These are phyloP conservation scores for Aspergillus sclerotioniger DNA, from an alignment of 495 filamentous ascomycete species.

Conservation along the genomic window DNA sequence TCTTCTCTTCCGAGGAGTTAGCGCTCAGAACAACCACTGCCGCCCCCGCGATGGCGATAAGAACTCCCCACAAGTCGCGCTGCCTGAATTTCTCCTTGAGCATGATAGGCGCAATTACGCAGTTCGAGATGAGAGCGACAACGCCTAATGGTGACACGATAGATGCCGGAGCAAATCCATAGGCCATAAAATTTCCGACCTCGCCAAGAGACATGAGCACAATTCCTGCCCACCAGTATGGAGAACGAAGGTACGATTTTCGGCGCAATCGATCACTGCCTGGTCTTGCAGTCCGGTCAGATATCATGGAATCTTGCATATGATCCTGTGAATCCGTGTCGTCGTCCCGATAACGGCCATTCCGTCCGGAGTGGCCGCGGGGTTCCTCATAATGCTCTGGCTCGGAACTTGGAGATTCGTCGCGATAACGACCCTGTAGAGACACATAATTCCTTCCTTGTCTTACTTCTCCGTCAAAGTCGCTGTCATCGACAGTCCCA, in stretches of 20 bases:
- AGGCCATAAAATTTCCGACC: conserved; percentile 93
- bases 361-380: conserved; percentile 1
- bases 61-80: conserved; percentile 85
- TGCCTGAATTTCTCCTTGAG: conserved; percentile 83
- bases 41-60: conserved; percentile 81
- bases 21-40: conserved; percentile 92
- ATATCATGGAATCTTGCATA: conserved; percentile 34
- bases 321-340: conserved; percentile 19
- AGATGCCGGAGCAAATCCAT: conserved; percentile 97
- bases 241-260: conserved; percentile 79
- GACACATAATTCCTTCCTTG: conserved; percentile 1
- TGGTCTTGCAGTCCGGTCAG: conserved; percentile 39
- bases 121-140: conserved; percentile 92
- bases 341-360: conserved; percentile 15
- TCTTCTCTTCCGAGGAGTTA: conserved; percentile 81
- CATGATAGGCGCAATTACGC: conserved; percentile 89
- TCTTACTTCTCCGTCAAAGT: conserved; percentile 21
- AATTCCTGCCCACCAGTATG: conserved; percentile 95
- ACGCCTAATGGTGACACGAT: conserved; percentile 97
- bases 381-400: conserved; percentile 9
- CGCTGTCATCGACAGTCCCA: conserved; percentile 40
- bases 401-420: conserved; percentile 20
- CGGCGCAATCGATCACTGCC: conserved; percentile 29
- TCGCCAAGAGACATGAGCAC: conserved; percentile 90
- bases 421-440: conserved; percentile 29